Conservation (phyloP, 257 asterid genomes). For the Solanum pimpinellifolium region DNA sequence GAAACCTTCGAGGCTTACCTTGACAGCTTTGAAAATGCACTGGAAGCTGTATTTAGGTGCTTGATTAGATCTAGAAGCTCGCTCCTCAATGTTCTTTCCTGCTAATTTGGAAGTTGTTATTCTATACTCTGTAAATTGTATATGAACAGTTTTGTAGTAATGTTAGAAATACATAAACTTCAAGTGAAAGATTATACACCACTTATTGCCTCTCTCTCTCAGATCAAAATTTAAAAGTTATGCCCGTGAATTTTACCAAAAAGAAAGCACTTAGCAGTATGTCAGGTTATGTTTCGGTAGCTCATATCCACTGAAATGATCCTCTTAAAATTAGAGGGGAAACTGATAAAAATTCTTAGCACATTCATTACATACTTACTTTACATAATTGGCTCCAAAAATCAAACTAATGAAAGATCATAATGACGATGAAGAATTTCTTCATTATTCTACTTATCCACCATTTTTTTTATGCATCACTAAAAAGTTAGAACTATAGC, state of each 20-base stretch:
- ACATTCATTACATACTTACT: background rate
- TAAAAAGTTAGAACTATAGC: background rate
- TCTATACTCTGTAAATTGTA: background rate
- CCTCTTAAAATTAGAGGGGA: background rate
- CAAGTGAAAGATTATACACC: background rate
- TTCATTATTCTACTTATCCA: background rate
- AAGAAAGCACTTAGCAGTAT: background rate
- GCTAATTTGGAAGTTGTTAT: background rate
- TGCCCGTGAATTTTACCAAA: background rate
- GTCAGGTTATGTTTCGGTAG: background rate
- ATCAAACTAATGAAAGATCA: background rate
- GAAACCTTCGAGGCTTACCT: background rate
- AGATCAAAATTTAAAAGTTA: background rate
- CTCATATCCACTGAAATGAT: background rate
- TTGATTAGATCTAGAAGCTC: slow-evolving; percentile 1
- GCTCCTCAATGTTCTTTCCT: background rate
- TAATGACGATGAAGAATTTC: background rate
- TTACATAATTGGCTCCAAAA: background rate
- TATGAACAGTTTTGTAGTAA: background rate
- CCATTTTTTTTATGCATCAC: background rate
- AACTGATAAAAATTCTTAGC: background rate
- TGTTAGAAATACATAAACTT: background rate
- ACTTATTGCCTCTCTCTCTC: background rate
- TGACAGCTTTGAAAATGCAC: background rate
- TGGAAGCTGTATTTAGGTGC: slow-evolving; percentile 1